Base-by-base conservation (phyloP, 495 filamentous ascomycete genomes). In the Trichoderma erinaceum region DNA sequence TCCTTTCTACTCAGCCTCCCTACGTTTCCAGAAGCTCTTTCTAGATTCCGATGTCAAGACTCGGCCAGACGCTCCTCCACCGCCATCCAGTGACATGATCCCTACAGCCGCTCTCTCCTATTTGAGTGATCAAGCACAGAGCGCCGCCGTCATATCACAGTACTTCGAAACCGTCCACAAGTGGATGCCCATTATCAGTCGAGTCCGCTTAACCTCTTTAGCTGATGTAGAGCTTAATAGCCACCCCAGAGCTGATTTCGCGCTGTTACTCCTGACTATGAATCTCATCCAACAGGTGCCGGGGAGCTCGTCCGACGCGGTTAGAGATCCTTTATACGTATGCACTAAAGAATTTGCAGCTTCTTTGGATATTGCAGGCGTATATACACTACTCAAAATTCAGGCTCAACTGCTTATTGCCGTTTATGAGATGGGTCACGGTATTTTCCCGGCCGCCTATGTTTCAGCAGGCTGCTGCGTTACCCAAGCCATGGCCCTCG, bases 101-200 rank as follows among this genome's bases (percentile, higher is more conserved):
- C n/a, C 27, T 21, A 12, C 58, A 12, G 23, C 73, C 68, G 77
- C 77, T 64, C 75, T 79, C 41, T 69, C 75, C 32, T 68, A 76
- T 43, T 68, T 80, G 7, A 71, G 72, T 44, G 71, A 75, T 67
- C 68, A 66, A 25, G 71, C 80, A 41, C 78, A 77, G 48, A 72
- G 74, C 6, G 68, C 73, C 10, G 66, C 75, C 11, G 64, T 46
- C 11, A 70, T 61, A 25, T 29, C 56, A 32, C 56, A 74, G 5
- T 81, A 79, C 66, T 80, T 80, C 63, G 38, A 67, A 13, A 75
- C 72, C 25, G 64, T 79, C 5, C 79, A 82, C 68, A 68, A 46
- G 35, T 83, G 82, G 83, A 80, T 85, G 76, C 83, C 83, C 23
- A 78, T 85, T 64, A 71, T 86, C 48, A 84, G 81, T 4, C 75